Evolutionary conservation across 306 rosid species (phyloP), one percentile per base, ranked within the genome.

Genomic region (Quercus robur): DNA sequence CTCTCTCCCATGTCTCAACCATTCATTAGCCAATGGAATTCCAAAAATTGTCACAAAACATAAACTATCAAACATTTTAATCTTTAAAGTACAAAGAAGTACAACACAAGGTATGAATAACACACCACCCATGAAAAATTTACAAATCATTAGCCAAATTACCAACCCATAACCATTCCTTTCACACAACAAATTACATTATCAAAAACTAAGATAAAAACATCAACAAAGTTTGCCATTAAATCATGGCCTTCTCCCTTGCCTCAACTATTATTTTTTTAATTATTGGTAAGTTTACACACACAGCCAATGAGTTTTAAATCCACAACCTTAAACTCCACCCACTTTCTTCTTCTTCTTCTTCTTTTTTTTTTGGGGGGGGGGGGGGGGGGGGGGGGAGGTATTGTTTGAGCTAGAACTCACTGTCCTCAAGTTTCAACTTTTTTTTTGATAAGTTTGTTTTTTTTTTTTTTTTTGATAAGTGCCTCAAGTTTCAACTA

Each of bases 1-100:
- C 18, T 12, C 58, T 12, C 67, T 78, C 71, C 77, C 85, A 81
- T 78, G 83, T 85, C 21, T 70, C 75, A 61, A 54, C 83, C 75
- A 78, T 85, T 69, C 41, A 73, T 72, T 61, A 80, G 67, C 71
- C 25, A 67, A 67, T 33, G 25, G 35, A 21, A 7, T 67, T n/a
- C 23, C n/a, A 4, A 49, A 7, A 18, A 18, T 31, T 19, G 71
- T 67, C 49, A 67, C 25, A 38, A 31, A 7, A 10, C 17, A 31
- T 75, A 61, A 73, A 28, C 75, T 62, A 73, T 81, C 91, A 85
- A 88, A 49, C 44, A 12, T 12, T 3, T 12, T 12, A 11, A 49
- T 49, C 54, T 12, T 49, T 49, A 12, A 63, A 63, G 19, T 19
- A 67, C 2, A 0, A 1, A 3, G 19, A 19, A 18, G 35, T 0